These are phyloP conservation scores for Coniophora puteana DNA, from an alignment of 1,284 basidiomycete species.

Conservation along the genomic window DNA sequence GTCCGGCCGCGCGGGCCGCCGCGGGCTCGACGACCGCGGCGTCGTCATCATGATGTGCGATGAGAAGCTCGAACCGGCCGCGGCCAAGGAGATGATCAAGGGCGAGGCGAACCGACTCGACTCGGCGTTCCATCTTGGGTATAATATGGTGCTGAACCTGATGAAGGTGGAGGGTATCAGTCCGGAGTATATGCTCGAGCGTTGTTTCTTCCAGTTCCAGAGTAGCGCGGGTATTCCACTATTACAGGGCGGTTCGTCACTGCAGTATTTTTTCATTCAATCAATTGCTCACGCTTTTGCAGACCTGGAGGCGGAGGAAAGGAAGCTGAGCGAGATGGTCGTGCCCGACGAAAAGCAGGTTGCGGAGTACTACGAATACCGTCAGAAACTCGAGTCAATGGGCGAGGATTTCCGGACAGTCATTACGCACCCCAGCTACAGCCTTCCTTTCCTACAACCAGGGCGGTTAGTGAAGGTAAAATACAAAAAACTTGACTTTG, in stretches of 20 bases:
- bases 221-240: slow-evolving; percentile 87
- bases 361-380: slow-evolving; percentile 87
- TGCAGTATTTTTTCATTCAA: background rate
- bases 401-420: slow-evolving; percentile 86
- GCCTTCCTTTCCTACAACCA: slow-evolving; percentile 89
- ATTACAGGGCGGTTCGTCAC: slow-evolving; percentile 76
- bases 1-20: slow-evolving; percentile 96
- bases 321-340: slow-evolving; percentile 58
- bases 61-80: slow-evolving; percentile 91
- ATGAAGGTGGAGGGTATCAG: slow-evolving; percentile 99
- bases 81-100: slow-evolving; percentile 97
- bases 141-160: slow-evolving; percentile 99
- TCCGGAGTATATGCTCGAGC: slow-evolving; percentile 97
- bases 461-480: slow-evolving; percentile 91
- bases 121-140: slow-evolving; percentile 98
- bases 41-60: slow-evolving; percentile 99
- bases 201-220: slow-evolving; percentile 99
- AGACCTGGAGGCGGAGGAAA: slow-evolving; percentile 81
- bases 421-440: slow-evolving; percentile 92
- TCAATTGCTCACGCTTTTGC: slow-evolving; percentile 1
- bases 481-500: slow-evolving; percentile 87
- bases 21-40: slow-evolving; percentile 97
- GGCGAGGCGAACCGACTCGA: slow-evolving; percentile 97
- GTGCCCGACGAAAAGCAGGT: slow-evolving; percentile 85
- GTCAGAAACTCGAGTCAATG: slow-evolving; percentile 90